Evolutionary conservation across 805 yeast species (phyloP), one percentile per base, ranked within the genome.

Genomic region (Blastobotrys parvus): DNA sequence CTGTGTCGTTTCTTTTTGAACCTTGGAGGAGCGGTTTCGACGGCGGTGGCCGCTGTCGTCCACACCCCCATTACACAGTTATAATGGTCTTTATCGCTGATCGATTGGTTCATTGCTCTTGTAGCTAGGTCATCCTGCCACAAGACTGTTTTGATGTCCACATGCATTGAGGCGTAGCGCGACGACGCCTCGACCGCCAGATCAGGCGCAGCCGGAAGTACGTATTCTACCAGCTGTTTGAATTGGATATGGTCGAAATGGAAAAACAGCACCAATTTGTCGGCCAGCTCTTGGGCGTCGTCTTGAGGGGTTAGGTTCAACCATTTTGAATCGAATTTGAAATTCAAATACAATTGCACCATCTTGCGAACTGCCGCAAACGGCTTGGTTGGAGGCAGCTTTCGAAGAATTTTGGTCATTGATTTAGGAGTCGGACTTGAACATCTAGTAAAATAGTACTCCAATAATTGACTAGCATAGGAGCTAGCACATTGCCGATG

Each of bases 81-180:
- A 25, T 25, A 25, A 25, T 8, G 10, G 10, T 25, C 29, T 11
- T 25, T 25, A 8, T 25, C 29, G 11, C 29, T 25, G 11, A 11
- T 11, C 7, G 11, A 8, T 25, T 25, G 41, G 5, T n/a, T 27
- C 41, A 38, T 38, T 4, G 22, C 34, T 4, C 19, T 13, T 5
- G 33, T 18, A 15, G 21, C 33, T 13, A 38, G 15, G 5, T 11
- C 18, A 17, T 38, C 41, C 20, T 38, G 41, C 41, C 41, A 38
- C 22, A 38, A 20, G n/a, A 38, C 41, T 11, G 23, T 29, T 5
- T 11, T n/a, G 18, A 38, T 15, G 20, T 29, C 34, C 3, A 27
- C 34, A 4, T 10, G 17, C 11, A 7, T 15, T 11, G 11, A 11
- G 18, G 23, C 41, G 19, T 15, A 38, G 22, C 25, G 41, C 33